These are phyloP conservation scores for Glebionis coronaria DNA, from an alignment of 129 eudicot genomes.

Conservation along the genomic window DNA sequence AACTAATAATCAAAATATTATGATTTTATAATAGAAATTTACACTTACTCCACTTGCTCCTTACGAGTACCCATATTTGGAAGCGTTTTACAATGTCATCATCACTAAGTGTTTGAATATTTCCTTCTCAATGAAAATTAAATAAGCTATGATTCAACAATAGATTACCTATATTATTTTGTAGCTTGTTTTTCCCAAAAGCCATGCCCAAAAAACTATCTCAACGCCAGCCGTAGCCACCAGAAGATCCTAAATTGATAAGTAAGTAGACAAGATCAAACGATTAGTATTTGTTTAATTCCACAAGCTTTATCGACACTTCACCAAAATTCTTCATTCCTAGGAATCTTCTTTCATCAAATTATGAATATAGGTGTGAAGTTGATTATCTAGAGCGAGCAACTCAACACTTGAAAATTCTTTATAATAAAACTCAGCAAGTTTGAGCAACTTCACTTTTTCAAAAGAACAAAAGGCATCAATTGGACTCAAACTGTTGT, in stretches of 20 bases:
- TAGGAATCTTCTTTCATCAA: not conserved
- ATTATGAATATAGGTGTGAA: not conserved
- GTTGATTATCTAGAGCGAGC: not conserved
- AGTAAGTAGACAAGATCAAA: too few species aligned
- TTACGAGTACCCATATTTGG: too few species aligned
- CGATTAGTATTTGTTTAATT: not conserved
- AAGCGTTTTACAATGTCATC: not conserved
- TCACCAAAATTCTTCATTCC: conserved; percentile 4
- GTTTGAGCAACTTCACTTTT: too few species aligned
- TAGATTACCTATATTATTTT: not conserved
- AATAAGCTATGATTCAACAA: conserved; percentile 17
- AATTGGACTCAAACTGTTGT: conserved; percentile 6
- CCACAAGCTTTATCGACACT: not conserved
- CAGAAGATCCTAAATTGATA: too few species aligned
- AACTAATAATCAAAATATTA: too few species aligned
- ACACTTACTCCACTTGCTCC: too few species aligned
- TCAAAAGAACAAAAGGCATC: not conserved
- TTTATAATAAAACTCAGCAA: too few species aligned
- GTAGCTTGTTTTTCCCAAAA: not conserved
- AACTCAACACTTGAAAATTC: too few species aligned
- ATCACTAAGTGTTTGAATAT: not conserved
- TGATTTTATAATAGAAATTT: too few species aligned
- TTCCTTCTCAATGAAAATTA: not conserved
- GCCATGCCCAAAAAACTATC: not conserved
- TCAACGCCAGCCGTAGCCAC: not conserved